Base-by-base conservation (phyloP, 139 green algal species). In the Tetradesmus lagerheimii region DNA sequence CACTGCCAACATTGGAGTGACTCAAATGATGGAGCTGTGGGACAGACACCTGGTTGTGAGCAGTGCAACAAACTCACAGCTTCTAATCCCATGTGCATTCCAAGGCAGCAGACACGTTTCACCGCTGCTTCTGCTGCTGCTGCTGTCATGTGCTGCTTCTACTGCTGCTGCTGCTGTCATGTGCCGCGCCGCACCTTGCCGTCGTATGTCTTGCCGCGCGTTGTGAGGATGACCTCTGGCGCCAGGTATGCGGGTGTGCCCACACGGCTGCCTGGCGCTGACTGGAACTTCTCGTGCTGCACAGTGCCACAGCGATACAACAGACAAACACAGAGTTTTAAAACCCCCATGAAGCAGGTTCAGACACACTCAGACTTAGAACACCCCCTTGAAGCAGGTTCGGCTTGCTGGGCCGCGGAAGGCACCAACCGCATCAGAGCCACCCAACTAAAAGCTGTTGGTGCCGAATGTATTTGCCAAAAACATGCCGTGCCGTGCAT, bases 231-330 rank as follows among this genome's bases (percentile, higher is more conserved):
- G 45, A 98, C 96, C 87, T 99, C 97, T 38, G 97, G 97, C 11
- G 97, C 97, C 29, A 99, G 96, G 93, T 99, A 99, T 53, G 97
- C 97, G 37, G 97, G 97, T 4, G 97, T 99, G 66, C 97, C 97
- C 50, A 99, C 97, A 15, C 96, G 93, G 8, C 95, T 97, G 15
- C 94, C 95, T 2, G 95, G 95, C 2, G 95, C 96, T 80, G 93
- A 96, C 91, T 97, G 94, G 86, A 94, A 96, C 89, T 96, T 97
- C 91, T 98, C 95, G 90, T 98, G 95, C 95, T 98, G 90, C 64
- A 80, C 81, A 18, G 1, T 1, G 18, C 25, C 25, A 75, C 64
- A 35, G 41, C 15, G 14, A 45, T 18, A 86, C n/a, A 76, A 76
- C 50, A 71, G 11, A 62, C 39, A 83, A 0, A 12, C 37, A 57